Evolutionary conservation across 2,329 filamentous ascomycete species (phyloP), one percentile per base, ranked within the genome.

Genomic region (Trichophyton mentagrophytes): DNA sequence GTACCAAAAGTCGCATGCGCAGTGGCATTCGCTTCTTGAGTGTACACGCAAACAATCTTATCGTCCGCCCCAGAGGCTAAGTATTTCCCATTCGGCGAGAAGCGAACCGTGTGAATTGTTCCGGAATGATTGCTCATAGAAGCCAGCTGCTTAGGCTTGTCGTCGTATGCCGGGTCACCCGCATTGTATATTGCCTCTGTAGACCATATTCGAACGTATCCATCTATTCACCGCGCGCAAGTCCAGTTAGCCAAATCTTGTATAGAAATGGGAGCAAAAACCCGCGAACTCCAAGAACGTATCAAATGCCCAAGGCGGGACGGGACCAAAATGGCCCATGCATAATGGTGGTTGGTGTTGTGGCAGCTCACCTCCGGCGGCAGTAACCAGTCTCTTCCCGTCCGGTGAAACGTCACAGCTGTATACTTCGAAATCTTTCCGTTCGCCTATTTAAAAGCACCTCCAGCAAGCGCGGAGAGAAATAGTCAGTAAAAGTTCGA

Each of bases 91-190:
- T 95, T 96, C 30, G 90, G 87, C 8, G 93, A 97, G 78, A 97
- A 99, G 66, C 95, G 88, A 65, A 99, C 93, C 0, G 92, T 90
- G 75, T 96, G 92, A 64, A 97, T 96, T 17, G 92, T 97, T 67
- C 92, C 93, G 2, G 95, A 91, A 74, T 99, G 93, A 71, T 97
- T 91, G 82, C 90, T 97, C 84, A 99, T 93, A 69, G 95, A 92
- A 67, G 92, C 95, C 69, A 99, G 84, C 79, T 99, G 95, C 69
- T 89, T 90, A 56, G 95, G 92, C 67, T 85, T 78, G 69, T 85
- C 87, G 60, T 79, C 81, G 75, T 86, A 91, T 63, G 81, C 80
- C 38, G 84, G 77, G 66, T 92, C 84, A 65, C 85, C 81, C 64
- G 90, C 86, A 68, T 89, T 88, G 72, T 90, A 86, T 70, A 99